Evolutionary conservation across 2,329 filamentous ascomycete genomes (phyloP).

Genomic region (Lachnellula suecica): DNA sequence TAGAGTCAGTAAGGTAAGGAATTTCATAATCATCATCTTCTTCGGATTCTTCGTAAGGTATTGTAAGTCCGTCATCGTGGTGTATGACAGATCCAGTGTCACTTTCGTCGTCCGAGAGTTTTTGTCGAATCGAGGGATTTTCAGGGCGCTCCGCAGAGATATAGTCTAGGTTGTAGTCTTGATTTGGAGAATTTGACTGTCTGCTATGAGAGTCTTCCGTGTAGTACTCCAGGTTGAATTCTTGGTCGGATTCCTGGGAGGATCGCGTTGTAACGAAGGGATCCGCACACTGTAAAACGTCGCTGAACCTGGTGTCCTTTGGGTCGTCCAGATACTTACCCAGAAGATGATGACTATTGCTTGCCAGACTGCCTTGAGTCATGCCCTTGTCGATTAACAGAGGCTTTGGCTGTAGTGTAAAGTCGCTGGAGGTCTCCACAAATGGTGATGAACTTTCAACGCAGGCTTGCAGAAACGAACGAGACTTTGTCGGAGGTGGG

Average conservation of each 20-base stretch:
- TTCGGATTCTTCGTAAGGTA: slow-evolving; percentile 34
- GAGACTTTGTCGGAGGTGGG: slow-evolving; percentile 11
- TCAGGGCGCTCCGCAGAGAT: slow-evolving; percentile 17
- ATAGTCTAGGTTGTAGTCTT: slow-evolving; percentile 4
- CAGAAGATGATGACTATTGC: slow-evolving; percentile 43
- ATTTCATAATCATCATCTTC: slow-evolving; percentile 63
- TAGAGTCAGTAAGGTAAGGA: slow-evolving; percentile 49
- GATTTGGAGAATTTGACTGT: not conserved
- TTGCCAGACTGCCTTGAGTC: slow-evolving; percentile 20
- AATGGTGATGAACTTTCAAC: slow-evolving; percentile 33
- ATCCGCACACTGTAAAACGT: not conserved
- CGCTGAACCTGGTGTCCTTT: slow-evolving; percentile 1
- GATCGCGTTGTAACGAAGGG: not conserved
- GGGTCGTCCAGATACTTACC: slow-evolving; percentile 45
- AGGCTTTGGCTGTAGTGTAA: slow-evolving; percentile 22
- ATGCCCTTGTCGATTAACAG: slow-evolving; percentile 23
- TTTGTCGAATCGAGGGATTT: slow-evolving; percentile 14
- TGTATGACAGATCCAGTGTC: slow-evolving; percentile 4
- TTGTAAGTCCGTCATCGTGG: slow-evolving; percentile 22
- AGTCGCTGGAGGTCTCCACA: slow-evolving; percentile 29
- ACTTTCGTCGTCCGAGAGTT: slow-evolving; percentile 33
- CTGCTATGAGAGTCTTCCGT: not conserved
- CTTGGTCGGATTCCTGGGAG: slow-evolving; percentile 9
- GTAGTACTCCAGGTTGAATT: slow-evolving; percentile 14
- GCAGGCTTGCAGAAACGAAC: slow-evolving; percentile 32